Percentiles rank a stretch among this genome's conserved stretches.
Conservation (phyloP, 768 basidiomycete genomes). For the Leccinum disarticulatum region DNA sequence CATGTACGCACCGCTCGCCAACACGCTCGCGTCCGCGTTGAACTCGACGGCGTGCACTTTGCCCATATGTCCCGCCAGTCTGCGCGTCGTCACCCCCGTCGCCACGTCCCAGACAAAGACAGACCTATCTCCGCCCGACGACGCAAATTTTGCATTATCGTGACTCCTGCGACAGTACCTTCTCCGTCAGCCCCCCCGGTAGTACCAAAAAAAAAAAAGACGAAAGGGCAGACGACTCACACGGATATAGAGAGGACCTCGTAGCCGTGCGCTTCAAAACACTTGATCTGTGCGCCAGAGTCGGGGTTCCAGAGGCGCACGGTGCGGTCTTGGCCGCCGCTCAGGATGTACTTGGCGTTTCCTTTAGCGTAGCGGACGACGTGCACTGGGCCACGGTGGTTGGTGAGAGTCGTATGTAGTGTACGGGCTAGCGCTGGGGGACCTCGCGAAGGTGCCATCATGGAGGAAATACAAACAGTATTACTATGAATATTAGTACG, state of each 20-base stretch:
- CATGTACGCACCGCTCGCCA: constrained; percentile 71
- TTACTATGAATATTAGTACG: too few relatives aligned
- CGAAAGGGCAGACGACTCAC: constrained; percentile 46
- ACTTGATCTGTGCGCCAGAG: constrained; percentile 86
- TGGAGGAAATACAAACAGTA: constrained; percentile 12
- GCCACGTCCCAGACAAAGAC: constrained; percentile 97
- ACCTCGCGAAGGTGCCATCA: constrained; percentile 62
- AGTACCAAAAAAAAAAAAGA: too few relatives aligned
- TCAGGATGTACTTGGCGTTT: constrained; percentile 83
- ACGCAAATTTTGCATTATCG: constrained; percentile 93
- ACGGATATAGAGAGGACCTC: constrained; percentile 90
- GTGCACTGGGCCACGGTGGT: constrained; percentile 85
- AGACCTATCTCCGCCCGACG: constrained; percentile 89
- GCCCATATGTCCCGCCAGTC: constrained; percentile 86
- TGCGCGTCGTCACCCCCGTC: constrained; percentile 76
- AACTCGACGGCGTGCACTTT: constrained; percentile 91
- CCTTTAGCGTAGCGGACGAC: constrained; percentile 92
- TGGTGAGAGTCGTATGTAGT: constrained; percentile 60
- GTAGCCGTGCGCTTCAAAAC: constrained; percentile 90
- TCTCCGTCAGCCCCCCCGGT: background rate
- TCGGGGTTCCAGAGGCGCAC: constrained; percentile 90
- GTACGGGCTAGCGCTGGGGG: constrained; percentile 53
- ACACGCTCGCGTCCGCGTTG: constrained; percentile 80
- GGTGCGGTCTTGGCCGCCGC: constrained; percentile 89
- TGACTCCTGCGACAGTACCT: constrained; percentile 54